Evolutionary conservation across 2,329 filamentous ascomycete genomes (phyloP).

Genomic region (Lojkania enalia): DNA sequence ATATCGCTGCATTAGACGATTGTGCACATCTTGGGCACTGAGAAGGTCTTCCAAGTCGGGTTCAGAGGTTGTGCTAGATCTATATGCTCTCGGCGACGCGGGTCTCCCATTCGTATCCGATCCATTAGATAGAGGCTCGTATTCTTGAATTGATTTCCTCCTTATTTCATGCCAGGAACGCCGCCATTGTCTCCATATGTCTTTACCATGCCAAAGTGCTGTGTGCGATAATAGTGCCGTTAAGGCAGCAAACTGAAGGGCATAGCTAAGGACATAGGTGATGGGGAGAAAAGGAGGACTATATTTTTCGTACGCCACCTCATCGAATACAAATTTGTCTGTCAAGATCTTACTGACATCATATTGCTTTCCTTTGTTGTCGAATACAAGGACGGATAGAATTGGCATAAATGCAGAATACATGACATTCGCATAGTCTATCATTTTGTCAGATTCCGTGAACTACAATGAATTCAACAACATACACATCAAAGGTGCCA

Average conservation of each 20-base stretch:
- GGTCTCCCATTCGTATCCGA: conserved; percentile 39
- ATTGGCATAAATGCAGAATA: conserved; percentile 87
- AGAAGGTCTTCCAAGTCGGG: conserved; percentile 58
- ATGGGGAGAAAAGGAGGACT: conserved; percentile 84
- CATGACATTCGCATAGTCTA: conserved; percentile 74
- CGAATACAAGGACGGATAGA: conserved; percentile 80
- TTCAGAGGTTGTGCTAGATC: conserved; percentile 38
- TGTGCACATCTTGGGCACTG: conserved; percentile 78
- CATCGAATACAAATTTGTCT: conserved; percentile 75
- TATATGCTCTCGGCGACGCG: conserved; percentile 23
- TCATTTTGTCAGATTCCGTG: conserved; percentile 8
- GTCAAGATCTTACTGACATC: conserved; percentile 81
- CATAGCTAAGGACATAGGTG: conserved; percentile 85
- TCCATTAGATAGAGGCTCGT: conserved; percentile 37
- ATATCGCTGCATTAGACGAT: conserved; percentile 80
- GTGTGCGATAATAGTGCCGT: conserved; percentile 81
- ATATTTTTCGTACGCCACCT: conserved; percentile 75
- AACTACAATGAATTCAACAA: conserved; percentile 2
- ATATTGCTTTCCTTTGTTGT: conserved; percentile 79
- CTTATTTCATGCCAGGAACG: conserved; percentile 67
- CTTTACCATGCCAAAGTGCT: conserved; percentile 79
- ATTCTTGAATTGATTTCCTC: conserved; percentile 31
- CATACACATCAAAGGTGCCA: conserved; percentile 72
- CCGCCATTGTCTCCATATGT: conserved; percentile 78
- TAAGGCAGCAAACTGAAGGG: conserved; percentile 81